Evolutionary conservation across 2,329 filamentous ascomycete species (phyloP), one percentile per base, ranked within the genome.

Genomic region (Colletotrichum godetiae): DNA sequence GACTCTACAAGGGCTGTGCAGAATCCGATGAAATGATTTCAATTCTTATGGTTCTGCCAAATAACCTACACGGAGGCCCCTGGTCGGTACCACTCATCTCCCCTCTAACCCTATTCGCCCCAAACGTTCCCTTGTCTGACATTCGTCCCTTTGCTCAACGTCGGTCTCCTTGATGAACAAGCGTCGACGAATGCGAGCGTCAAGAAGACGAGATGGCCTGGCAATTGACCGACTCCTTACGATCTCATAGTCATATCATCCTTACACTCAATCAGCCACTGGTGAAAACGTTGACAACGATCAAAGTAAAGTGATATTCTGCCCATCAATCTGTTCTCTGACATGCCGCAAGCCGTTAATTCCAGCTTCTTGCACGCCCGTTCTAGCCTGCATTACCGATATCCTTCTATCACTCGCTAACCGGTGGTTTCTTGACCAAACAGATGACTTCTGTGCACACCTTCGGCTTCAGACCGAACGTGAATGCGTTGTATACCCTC

Each of bases 21-120:
- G n/a, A 60, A 60, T 42, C 15, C n/a, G 29, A 60, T 27, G 27
- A 56, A 56, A 46, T 13, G 65, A 66, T 71, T 71, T 52, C 60
- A 73, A 61, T 61, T 73, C 29, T 42, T 65, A 57, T 13, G n/a
- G 55, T 71, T 59, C 67, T 73, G 60, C 67, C 33, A 64, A 70
- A 56, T 60, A 56, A 49, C 35, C 56, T 61, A 42, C 56, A 53
- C 71, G 13, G 35, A 15, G 35, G 19, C 62, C 56, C 60, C 71
- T 31, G 5, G 60, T 71, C 29, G 19, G 35, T 27, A 19, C 12
- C 24, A 35, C n/a, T 19, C 56, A 19, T 52, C 31, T 60, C 2
- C 19, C 60, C 37, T 42, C 27, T 49, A 33, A 57, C 46, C 56
- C 49, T 71, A 53, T 71, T 61, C 29, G 71, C 71, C 71, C 61